Percentiles rank a stretch among this genome's conserved stretches.
Evolutionary conservation across 2,329 filamentous ascomycete genomes (phyloP).

Genomic region (Elsinoe ampelina): DNA sequence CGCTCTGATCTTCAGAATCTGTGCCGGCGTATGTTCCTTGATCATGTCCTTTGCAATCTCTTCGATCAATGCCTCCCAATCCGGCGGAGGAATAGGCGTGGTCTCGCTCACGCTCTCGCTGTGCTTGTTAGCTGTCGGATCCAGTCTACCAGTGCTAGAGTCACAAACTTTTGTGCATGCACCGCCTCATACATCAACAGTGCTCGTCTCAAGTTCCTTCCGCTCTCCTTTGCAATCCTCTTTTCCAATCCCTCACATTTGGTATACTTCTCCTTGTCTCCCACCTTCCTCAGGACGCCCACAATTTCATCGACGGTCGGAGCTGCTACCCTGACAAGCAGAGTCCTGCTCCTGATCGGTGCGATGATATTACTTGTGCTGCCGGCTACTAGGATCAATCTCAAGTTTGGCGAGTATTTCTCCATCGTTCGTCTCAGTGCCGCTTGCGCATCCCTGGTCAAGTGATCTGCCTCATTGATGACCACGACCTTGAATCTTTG

Average conservation of each 20-base stretch:
- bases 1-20: constrained; percentile 77
- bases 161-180: constrained; percentile 86
- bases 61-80: constrained; percentile 88
- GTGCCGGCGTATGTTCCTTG: constrained; percentile 80
- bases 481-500: constrained; percentile 98
- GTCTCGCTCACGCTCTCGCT: constrained; percentile 85
- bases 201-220: constrained; percentile 79
- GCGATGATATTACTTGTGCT: constrained; percentile 98
- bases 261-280: constrained; percentile 78
- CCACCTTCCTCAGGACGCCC: constrained; percentile 57
- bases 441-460: constrained; percentile 89
- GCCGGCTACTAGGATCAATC: constrained; percentile 86
- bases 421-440: constrained; percentile 95
- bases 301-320: constrained; percentile 81
- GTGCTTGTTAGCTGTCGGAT: constrained; percentile 26
- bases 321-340: constrained; percentile 85
- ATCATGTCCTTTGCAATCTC: constrained; percentile 91
- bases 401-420: constrained; percentile 93
- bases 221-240: constrained; percentile 82
- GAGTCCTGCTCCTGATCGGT: constrained; percentile 85
- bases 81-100: constrained; percentile 85
- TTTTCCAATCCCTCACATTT: constrained; percentile 64
- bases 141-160: neutral
- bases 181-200: constrained; percentile 96
- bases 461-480: constrained; percentile 95